Evolutionary conservation across 148 eudicot genomes (phyloP).

Genomic region (Chenopodium berlandieri): DNA sequence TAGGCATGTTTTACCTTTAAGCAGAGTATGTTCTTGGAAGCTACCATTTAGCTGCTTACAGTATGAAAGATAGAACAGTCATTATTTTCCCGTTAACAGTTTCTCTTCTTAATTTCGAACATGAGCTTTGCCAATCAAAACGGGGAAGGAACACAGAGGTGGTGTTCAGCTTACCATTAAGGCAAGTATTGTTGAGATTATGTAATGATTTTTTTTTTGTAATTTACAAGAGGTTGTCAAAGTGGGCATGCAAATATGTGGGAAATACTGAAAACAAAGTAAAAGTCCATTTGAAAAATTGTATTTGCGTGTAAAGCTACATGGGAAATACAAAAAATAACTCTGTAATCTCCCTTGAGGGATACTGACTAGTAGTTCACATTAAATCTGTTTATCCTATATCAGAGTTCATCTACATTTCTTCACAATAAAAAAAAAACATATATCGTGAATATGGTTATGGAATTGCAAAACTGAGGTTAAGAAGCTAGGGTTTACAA

Average conservation of each 20-base stretch:
- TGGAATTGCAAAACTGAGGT: constrained; percentile 14
- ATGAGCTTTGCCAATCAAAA: background rate
- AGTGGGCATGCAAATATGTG: no score
- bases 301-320: background rate
- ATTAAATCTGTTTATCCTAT: background rate
- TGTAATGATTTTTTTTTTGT: background rate
- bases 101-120: background rate
- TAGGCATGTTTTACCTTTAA: constrained; percentile 14
- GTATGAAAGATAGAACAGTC: background rate
- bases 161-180: background rate
- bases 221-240: background rate
- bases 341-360: background rate
- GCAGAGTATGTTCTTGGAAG: background rate
- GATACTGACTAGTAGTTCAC: background rate
- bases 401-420: background rate
- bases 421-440: background rate
- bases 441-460: background rate
- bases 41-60: background rate
- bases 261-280: background rate
- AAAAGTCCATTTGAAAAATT: background rate
- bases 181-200: background rate
- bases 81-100: background rate
- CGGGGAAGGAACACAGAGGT: background rate
- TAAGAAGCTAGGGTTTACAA: constrained; percentile 1
- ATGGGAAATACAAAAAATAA: background rate